Evolutionary conservation across 306 rosid species (phyloP).

Genomic region (Lotus japonicus): DNA sequence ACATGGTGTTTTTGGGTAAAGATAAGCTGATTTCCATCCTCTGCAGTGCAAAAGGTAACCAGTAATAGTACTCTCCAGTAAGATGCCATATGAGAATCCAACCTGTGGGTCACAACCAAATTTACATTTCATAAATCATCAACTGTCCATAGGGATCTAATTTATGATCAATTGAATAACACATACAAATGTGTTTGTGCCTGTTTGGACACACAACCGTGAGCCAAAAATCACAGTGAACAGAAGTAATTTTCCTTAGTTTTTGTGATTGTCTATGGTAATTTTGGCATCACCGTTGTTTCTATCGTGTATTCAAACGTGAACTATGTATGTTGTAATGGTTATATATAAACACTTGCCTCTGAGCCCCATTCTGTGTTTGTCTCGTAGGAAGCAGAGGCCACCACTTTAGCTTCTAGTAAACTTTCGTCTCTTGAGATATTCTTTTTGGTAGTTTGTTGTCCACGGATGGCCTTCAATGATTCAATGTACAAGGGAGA

Average conservation of each 20-base stretch:
- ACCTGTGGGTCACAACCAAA: not conserved
- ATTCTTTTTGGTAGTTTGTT: not conserved
- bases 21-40: conserved; percentile 41
- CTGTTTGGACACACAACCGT: too few species aligned
- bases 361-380: conserved; percentile 41
- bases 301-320: too few species aligned
- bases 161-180: not conserved
- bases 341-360: conserved; percentile 20
- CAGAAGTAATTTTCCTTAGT: too few species aligned
- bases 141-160: not conserved
- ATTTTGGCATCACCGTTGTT: too few species aligned
- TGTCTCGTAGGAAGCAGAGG: conserved; percentile 31
- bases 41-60: conserved; percentile 32
- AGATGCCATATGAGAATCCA: conserved; percentile 35
- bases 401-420: conserved; percentile 28
- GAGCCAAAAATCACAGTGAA: too few species aligned
- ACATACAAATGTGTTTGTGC: not conserved
- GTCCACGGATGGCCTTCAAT: conserved; percentile 22
- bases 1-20: conserved; percentile 36
- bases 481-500: conserved; percentile 29
- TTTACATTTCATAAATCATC: not conserved
- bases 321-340: not conserved
- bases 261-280: too few species aligned
- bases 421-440: conserved; percentile 10
- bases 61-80: conserved; percentile 30